Conservation (phyloP, 2,329 filamentous ascomycete genomes). For the Colletotrichum siamense region DNA sequence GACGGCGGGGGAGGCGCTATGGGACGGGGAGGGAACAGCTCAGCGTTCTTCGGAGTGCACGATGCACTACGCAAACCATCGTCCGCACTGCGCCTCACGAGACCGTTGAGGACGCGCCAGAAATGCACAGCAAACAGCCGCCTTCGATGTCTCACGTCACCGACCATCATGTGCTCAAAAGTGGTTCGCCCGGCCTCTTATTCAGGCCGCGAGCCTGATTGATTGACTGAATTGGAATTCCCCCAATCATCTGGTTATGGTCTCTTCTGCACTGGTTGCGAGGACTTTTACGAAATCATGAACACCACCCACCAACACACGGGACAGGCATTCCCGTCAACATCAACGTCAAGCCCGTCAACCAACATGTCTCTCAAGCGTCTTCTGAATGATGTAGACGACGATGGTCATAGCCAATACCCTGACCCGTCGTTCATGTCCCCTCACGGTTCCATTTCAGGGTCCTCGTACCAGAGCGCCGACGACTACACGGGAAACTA, state of each 20-base stretch:
- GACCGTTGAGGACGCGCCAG: background rate
- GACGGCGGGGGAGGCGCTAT: background rate
- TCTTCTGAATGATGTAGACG: slow-evolving; percentile 18
- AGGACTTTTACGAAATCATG: background rate
- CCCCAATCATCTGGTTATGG: background rate
- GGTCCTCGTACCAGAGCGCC: slow-evolving; percentile 8
- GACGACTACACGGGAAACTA: slow-evolving; percentile 1
- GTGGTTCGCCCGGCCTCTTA: slow-evolving; percentile 9
- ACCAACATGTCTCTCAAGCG: slow-evolving; percentile 20
- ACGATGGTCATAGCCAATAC: background rate
- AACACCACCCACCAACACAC: background rate
- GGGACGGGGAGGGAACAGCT: background rate
- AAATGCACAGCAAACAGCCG: background rate
- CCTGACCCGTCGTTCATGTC: slow-evolving; percentile 4
- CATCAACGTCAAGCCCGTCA: background rate
- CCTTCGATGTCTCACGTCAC: slow-evolving; percentile 14
- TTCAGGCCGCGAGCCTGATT: background rate
- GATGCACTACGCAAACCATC: background rate
- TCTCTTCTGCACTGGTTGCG: background rate
- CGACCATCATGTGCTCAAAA: slow-evolving; percentile 1
- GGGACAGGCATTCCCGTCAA: background rate
- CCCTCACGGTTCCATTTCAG: slow-evolving; percentile 8
- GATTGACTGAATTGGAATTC: background rate
- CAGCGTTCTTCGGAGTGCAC: slow-evolving; percentile 1
- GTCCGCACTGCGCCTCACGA: slow-evolving; percentile 16